Base-by-base conservation (phyloP, 2,329 filamentous ascomycete genomes). In the Davidsoniella neocaledoniae region DNA sequence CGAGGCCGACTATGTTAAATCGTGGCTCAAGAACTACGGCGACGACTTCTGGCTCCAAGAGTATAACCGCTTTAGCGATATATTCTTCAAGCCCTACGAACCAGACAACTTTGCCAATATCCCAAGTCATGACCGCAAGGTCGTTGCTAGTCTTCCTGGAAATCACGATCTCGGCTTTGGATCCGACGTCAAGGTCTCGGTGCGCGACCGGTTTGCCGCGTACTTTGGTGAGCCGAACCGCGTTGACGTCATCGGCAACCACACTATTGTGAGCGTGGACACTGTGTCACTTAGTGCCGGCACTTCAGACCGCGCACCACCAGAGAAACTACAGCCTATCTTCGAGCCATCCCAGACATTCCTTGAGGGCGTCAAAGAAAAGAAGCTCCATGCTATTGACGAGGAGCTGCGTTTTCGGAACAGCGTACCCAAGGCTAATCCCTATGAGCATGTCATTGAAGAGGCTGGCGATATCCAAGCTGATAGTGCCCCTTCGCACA, bases 111-210 rank as follows among this genome's bases (percentile, higher is more conserved):
- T 66, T 5, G 69, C 79, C 0, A 68, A 72, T 0, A 63, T 70
- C 1, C 78, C 79, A 52, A 76, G 80, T 55, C 71, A 76, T 26
- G 81, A 83, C 4, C 74, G 84, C 51, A 88, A 83, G 65, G 68
- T 96, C 48, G 81, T 96, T 48, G 78, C 84, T 16, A 90, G 83
- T 59, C 61, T 98, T 51, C 91, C 91, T 0, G 91, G 91, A 2
- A 98, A 98, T 59, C 91, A 98, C 61, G 91, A 98, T 61, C 64
- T 96, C 39, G 91, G 91, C 0, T 94, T 96, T 60, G 90, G 86
- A 2, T 79, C 79, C 19, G 83, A 88, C 42, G 80, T 98, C 44
- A 86, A 94, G 61, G 61, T 81, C 7, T 72, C 83, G 0, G 86
- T 94, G 33, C 76, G 88, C 47, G 73, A 91, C 58, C 73, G 91